Evolutionary conservation across 148 eudicot genomes (phyloP).

Genomic region (Euryodendron excelsum): DNA sequence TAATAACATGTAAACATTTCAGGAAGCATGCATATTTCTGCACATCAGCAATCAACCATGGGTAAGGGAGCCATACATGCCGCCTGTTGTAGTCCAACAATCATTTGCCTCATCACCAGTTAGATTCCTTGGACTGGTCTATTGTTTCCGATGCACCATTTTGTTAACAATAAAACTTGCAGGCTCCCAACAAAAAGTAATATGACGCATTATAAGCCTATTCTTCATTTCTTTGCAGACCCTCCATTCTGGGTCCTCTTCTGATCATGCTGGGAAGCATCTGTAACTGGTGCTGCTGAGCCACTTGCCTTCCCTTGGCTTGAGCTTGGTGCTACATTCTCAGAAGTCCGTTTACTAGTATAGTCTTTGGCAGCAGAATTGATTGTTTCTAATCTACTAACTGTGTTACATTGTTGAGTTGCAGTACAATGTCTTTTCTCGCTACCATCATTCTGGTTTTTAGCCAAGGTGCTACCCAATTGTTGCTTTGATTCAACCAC

Average conservation of each 20-base stretch:
- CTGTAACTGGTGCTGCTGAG: conserved; percentile 6
- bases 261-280: conserved; percentile 12
- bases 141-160: no score
- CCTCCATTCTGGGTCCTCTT: conserved; percentile 1
- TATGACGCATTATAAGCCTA: not conserved
- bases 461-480: conserved; percentile 17
- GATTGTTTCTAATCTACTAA: no score
- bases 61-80: no score
- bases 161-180: no score
- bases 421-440: conserved; percentile 15
- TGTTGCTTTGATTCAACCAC: conserved; percentile 49
- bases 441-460: conserved; percentile 25
- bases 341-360: conserved; percentile 2
- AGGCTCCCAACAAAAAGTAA: not conserved
- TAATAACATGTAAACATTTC: no score
- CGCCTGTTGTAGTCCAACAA: not conserved
- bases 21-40: no score
- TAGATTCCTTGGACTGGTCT: no score
- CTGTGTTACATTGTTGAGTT: not conserved
- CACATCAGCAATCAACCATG: no score
- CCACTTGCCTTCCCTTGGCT: conserved; percentile 12
- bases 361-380: not conserved
- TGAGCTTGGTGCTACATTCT: not conserved
- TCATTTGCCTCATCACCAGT: not conserved
- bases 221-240: conserved; percentile 12